Conservation (phyloP, 2,329 filamentous ascomycete genomes). For the Diaporthe destruens region DNA sequence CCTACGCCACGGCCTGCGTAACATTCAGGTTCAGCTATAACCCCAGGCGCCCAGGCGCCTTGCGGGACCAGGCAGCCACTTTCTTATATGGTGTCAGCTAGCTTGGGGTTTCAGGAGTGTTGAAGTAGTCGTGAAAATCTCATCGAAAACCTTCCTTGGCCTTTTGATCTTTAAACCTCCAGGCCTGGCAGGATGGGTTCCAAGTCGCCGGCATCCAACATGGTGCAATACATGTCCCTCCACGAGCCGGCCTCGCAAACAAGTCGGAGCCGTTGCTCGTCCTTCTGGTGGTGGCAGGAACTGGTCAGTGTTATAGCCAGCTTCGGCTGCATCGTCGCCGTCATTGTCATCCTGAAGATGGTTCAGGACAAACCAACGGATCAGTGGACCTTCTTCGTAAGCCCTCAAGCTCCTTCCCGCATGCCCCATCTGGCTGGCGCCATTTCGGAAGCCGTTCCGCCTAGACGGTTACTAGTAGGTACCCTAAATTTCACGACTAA, state of each 20-base stretch:
- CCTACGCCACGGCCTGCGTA: not conserved
- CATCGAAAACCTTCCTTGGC: not conserved
- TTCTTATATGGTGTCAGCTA: slow-evolving; percentile 5
- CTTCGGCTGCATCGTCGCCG: slow-evolving; percentile 11
- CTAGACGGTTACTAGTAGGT: no score
- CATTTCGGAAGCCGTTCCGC: not conserved
- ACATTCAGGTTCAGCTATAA: not conserved
- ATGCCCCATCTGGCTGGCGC: not conserved
- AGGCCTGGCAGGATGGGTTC: not conserved
- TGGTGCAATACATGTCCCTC: slow-evolving; percentile 11
- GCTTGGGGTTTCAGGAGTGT: not conserved
- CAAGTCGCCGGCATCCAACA: not conserved
- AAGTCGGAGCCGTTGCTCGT: slow-evolving; percentile 2
- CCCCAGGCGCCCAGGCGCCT: not conserved
- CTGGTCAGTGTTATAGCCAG: slow-evolving; percentile 6
- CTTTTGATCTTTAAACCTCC: not conserved
- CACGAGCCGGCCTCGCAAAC: not conserved
- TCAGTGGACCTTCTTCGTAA: slow-evolving; percentile 19
- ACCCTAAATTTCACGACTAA: not conserved
- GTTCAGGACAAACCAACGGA: slow-evolving; percentile 16
- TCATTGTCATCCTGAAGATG: slow-evolving; percentile 12
- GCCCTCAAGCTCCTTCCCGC: not conserved
- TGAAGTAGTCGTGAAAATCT: not conserved
- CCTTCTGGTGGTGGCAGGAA: slow-evolving; percentile 22
- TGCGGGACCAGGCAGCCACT: slow-evolving; percentile 7